phyloP scores from a whole-genome alignment of 2,329 filamentous ascomycete species.

The Fusarium ambrosium region DNA sequence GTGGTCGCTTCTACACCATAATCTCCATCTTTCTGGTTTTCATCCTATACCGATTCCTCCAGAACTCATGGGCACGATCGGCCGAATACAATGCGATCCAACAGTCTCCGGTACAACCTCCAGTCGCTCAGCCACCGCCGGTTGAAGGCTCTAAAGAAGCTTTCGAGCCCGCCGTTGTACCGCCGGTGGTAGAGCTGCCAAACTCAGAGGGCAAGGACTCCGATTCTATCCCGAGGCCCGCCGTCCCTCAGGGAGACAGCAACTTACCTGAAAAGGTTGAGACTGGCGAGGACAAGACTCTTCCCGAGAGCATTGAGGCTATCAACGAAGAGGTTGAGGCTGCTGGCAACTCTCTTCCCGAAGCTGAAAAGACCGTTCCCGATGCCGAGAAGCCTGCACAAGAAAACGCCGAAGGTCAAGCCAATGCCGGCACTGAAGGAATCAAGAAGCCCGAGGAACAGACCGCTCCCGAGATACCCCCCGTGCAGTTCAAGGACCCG shows the following conservation, averaged over 20 bases:
- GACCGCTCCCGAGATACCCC: conserved; percentile 30
- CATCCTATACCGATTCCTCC: conserved; percentile 64
- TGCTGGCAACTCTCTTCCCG: not conserved
- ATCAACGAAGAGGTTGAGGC: not conserved
- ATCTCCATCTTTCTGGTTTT: conserved; percentile 68
- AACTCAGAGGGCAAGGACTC: conserved; percentile 23
- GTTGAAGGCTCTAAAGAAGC: conserved; percentile 29
- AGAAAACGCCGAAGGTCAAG: conserved; percentile 15
- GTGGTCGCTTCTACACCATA: conserved; percentile 72
- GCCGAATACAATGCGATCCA: conserved; percentile 25
- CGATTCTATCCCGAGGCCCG: conserved; percentile 23
- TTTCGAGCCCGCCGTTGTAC: conserved; percentile 32
- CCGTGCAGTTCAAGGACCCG: conserved; percentile 48
- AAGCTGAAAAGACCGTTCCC: conserved; percentile 12
- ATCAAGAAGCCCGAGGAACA: conserved; percentile 24
- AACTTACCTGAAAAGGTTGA: conserved; percentile 5
- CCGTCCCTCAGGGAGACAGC: conserved; percentile 17
- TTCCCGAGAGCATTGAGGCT: not conserved
- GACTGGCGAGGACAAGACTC: not conserved
- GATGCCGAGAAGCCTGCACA: conserved; percentile 16
- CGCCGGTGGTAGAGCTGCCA: conserved; percentile 33
- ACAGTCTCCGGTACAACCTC: conserved; percentile 16
- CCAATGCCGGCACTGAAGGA: conserved; percentile 6
- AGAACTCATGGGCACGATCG: conserved; percentile 56
- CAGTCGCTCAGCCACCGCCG: conserved; percentile 21